Base-by-base conservation (phyloP, 176 grass and related monocot genomes). In the Oryza meyeriana region DNA sequence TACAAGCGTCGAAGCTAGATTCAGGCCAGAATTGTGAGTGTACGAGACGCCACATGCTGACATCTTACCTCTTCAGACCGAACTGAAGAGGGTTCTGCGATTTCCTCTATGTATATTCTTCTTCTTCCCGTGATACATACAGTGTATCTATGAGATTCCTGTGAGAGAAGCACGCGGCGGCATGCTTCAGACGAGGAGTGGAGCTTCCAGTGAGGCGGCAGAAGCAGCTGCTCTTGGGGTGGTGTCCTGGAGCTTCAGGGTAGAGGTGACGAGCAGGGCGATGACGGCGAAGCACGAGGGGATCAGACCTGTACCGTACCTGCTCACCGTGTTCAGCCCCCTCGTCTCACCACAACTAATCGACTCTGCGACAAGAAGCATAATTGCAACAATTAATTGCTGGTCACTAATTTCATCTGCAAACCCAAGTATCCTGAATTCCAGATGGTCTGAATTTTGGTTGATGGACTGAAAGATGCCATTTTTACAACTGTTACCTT, bases 301-400 rank as follows among this genome's bases (percentile, higher is more conserved):
- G 42, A 91, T 87, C 70, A 91, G 42, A 0, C 85, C 89, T 36
- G 76, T 87, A 13, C 89, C 85, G 44, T 87, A 91, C 70, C 89
- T 81, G 64, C 89, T 91, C 40, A 87, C 77, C 33, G 89, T 80
- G 76, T 84, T 71, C 5, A 84, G 81, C 0, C 89, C 89, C 44
- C 85, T 76, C 12, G 36, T 83, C 42, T 87, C 85, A 12, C 81
- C 69, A 34, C 89, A 87, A 64, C 44, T 70, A 6, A 29, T 58
- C 22, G 74, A 73, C 41, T 47, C 75, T 88, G 80, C 59, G 74
- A 9, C 20, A 6, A 13, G 16, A 7, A 28, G 0, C n/a, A 79
- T 13, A 1, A 5, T 1, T 14, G 39, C 12, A 4, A 3, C 17
- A 28, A 0, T 13, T 24, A 41, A 42, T 8, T 17, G 1, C 59